Percentiles rank a stretch among this genome's conserved stretches.
Conservation (phyloP, 2,329 filamentous ascomycete genomes). For the Fonsecaea nubica region DNA sequence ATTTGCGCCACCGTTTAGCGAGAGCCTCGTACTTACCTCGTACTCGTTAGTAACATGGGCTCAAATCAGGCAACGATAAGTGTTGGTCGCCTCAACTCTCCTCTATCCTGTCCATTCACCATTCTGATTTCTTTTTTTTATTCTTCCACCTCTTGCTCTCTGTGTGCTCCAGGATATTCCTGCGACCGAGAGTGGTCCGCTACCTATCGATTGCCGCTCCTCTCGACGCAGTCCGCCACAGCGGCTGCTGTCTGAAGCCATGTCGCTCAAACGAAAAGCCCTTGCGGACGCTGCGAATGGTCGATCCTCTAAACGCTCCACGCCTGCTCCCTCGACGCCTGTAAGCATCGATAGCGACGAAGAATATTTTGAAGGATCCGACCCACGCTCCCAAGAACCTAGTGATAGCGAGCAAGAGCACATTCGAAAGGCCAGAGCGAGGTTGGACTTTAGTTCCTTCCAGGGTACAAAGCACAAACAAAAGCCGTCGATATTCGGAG, state of each 20-base stretch:
- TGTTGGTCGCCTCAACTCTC: not conserved
- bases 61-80: not conserved
- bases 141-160: not conserved
- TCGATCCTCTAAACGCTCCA: constrained; percentile 57
- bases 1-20: not conserved
- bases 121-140: not conserved
- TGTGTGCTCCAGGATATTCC: not conserved
- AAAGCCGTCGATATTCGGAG: constrained; percentile 63
- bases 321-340: constrained; percentile 52
- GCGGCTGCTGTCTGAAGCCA: constrained; percentile 41
- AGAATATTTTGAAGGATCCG: constrained; percentile 61
- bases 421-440: constrained; percentile 47
- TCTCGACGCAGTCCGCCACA: not conserved
- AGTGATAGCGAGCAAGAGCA: constrained; percentile 56
- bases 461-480: constrained; percentile 54
- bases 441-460: constrained; percentile 61
- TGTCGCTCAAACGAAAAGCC: constrained; percentile 58
- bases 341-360: constrained; percentile 60
- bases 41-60: no score
- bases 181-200: constrained; percentile 13
- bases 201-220: not conserved
- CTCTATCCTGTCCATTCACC: not conserved
- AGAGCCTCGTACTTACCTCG: no score
- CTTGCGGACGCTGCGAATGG: constrained; percentile 45
- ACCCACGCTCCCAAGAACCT: constrained; percentile 45